These are phyloP conservation scores for Nicotiana paniculata DNA, from an alignment of 257 asterid species.

Conservation along the genomic window DNA sequence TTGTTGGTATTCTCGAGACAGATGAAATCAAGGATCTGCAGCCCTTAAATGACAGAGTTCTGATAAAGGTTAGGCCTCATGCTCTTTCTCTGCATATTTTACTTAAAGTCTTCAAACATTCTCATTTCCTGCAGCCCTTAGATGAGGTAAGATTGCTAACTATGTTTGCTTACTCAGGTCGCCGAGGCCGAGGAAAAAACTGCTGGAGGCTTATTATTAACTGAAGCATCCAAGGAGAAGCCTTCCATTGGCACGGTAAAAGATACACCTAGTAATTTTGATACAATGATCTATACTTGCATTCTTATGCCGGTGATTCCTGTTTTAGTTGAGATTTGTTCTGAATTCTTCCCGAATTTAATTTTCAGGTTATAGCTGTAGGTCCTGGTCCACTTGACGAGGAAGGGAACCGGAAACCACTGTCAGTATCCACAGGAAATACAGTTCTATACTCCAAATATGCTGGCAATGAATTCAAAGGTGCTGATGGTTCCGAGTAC, in stretches of 20 bases:
- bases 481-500: conserved; percentile 65
- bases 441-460: conserved; percentile 80
- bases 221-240: conserved; percentile 82
- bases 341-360: not conserved
- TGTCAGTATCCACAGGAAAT: conserved; percentile 62
- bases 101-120: too few relatives aligned
- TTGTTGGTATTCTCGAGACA: conserved; percentile 77
- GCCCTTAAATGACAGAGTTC: conserved; percentile 85
- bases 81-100: too few relatives aligned
- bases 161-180: conserved; percentile 31
- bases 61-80: conserved; percentile 54
- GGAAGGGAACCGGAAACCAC: conserved; percentile 72
- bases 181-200: conserved; percentile 82
- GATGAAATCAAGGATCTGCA: conserved; percentile 83
- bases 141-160: too few relatives aligned
- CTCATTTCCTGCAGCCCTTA: not conserved
- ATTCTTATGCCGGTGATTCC: not conserved
- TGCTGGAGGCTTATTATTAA: conserved; percentile 80
- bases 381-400: conserved; percentile 87
- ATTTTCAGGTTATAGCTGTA: conserved; percentile 63
- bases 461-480: conserved; percentile 86
- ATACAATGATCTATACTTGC: not conserved
- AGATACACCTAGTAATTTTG: not conserved
- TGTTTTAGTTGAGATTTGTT: not conserved
- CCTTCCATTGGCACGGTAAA: conserved; percentile 90